Evolutionary conservation across 495 filamentous ascomycete species (phyloP).

Genomic region (Penicilliopsis zonata): DNA sequence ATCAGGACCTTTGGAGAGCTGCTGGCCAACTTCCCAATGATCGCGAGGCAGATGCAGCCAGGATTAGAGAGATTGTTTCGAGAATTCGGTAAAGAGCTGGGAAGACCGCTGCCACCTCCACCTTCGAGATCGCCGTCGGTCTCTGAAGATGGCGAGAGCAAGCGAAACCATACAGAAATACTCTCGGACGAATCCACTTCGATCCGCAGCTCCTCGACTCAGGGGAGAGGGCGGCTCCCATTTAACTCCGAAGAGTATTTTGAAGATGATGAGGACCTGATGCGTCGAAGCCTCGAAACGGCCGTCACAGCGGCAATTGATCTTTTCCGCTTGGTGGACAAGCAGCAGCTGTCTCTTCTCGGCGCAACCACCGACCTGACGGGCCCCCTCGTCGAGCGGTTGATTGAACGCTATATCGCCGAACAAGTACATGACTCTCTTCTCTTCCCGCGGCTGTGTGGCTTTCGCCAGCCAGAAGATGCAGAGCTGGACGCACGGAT

Average conservation of each 20-base stretch:
- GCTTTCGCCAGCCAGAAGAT: slow-evolving; percentile 69
- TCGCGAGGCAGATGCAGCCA: slow-evolving; percentile 90
- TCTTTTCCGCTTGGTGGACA: slow-evolving; percentile 89
- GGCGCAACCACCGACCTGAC: slow-evolving; percentile 91
- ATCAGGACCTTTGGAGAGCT: slow-evolving; percentile 85
- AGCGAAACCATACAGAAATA: slow-evolving; percentile 11
- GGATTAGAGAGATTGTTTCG: slow-evolving; percentile 84
- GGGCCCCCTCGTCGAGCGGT: slow-evolving; percentile 77
- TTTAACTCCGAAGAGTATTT: slow-evolving; percentile 41
- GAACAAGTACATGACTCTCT: slow-evolving; percentile 86
- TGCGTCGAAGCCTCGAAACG: slow-evolving; percentile 77
- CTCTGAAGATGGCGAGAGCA: slow-evolving; percentile 16
- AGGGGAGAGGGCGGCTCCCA: slow-evolving; percentile 23
- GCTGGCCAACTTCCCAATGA: slow-evolving; percentile 87
- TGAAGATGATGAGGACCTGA: slow-evolving; percentile 79
- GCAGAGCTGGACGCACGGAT: slow-evolving; percentile 85
- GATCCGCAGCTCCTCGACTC: slow-evolving; percentile 24
- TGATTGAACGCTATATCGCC: slow-evolving; percentile 90
- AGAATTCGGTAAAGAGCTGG: slow-evolving; percentile 75
- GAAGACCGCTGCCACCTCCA: slow-evolving; percentile 70
- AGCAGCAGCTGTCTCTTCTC: slow-evolving; percentile 83
- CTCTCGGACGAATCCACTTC: slow-evolving; percentile 22
- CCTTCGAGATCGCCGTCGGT: slow-evolving; percentile 46
- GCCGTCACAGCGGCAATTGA: slow-evolving; percentile 91
- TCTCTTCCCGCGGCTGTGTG: slow-evolving; percentile 71